Base-by-base conservation (phyloP, 2,329 filamentous ascomycete species). In the Clonostachys rhizophaga region DNA sequence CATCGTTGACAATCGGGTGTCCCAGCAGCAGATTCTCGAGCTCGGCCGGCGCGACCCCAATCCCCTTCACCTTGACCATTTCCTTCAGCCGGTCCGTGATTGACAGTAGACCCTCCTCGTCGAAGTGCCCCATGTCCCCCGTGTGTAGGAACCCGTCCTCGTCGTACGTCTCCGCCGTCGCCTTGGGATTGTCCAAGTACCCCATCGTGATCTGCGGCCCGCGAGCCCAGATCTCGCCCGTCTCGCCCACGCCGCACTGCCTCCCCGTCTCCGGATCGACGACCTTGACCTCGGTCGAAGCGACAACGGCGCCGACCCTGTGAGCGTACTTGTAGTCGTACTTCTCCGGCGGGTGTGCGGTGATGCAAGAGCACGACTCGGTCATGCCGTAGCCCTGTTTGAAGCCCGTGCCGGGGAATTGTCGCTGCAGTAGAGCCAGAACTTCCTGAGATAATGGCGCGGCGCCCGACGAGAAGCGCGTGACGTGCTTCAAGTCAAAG, bases 311-410 rank as follows among this genome's bases (percentile, higher is more conserved):
- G 24, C 81, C 80, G 3, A 79, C 79, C 1, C 66, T 69, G 52
- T 78, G 69, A 0, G 74, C 81, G 51, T 84, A 79, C 43, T 75
- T 71, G 64, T 78, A 86, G 12, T 68, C 68, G 50, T 78, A 80
- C 43, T 74, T 71, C 2, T 72, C 68, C 0, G 75, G 75, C 5
- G 82, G 78, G 46, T 85, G 81, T 0, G 77, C 72, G 0, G 81
- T 84, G 51, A 87, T 82, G 52, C 79, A 84, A 3, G 69, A 73
- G 58, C 80, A 86, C 1, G 72, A 78, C 59, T 86, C 83, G 0
- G 83, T 87, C 81, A 87, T 86, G 30, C 83, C 83, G 54, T 85
- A 86, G 2, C 80, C 81, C 56, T 85, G 82, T 54, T 81, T 81
- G 61, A 86, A 83, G 0, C 79, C 79, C 0, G 75, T 80, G 2